Evolutionary conservation across 495 filamentous ascomycete species (phyloP).

Genomic region (Xylaria palmicola): DNA sequence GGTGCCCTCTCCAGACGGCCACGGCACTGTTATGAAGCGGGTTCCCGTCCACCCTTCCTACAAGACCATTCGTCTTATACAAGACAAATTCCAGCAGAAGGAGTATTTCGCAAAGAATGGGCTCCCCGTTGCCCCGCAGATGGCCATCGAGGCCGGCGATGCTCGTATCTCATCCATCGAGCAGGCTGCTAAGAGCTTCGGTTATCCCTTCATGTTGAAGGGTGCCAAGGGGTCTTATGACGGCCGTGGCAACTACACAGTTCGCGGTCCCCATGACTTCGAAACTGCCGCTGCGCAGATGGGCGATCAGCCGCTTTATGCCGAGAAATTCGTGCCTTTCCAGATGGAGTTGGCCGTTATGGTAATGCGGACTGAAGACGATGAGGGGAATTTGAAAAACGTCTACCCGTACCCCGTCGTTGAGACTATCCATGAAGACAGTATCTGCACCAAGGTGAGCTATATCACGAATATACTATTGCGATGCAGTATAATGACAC

Average conservation of each 20-base stretch:
- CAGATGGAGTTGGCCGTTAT: constrained; percentile 88
- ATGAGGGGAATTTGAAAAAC: constrained; percentile 44
- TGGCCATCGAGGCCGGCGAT: constrained; percentile 53
- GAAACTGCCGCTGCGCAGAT: constrained; percentile 65
- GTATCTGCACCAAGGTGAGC: constrained; percentile 91
- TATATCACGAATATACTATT: constrained; percentile 30
- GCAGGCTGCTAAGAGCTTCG: constrained; percentile 62
- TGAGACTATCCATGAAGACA: constrained; percentile 93
- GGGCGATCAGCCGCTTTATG: constrained; percentile 73
- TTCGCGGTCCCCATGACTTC: constrained; percentile 67
- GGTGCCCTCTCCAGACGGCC: constrained; percentile 43
- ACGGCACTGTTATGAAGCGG: constrained; percentile 36
- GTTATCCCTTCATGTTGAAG: constrained; percentile 94
- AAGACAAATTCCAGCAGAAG: constrained; percentile 96
- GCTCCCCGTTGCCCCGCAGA: constrained; percentile 70
- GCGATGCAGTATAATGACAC: neutral
- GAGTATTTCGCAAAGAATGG: constrained; percentile 65
- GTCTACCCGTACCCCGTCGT: constrained; percentile 82
- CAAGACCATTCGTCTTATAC: constrained; percentile 85
- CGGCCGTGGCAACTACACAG: constrained; percentile 84
- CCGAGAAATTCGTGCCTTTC: constrained; percentile 88
- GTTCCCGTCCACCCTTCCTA: constrained; percentile 79
- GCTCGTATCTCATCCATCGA: constrained; percentile 57
- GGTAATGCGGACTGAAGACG: constrained; percentile 87
- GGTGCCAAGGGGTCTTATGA: constrained; percentile 91